phyloP scores from a whole-genome alignment of 805 yeast species.

The Teunomyces panamensis region DNA sequence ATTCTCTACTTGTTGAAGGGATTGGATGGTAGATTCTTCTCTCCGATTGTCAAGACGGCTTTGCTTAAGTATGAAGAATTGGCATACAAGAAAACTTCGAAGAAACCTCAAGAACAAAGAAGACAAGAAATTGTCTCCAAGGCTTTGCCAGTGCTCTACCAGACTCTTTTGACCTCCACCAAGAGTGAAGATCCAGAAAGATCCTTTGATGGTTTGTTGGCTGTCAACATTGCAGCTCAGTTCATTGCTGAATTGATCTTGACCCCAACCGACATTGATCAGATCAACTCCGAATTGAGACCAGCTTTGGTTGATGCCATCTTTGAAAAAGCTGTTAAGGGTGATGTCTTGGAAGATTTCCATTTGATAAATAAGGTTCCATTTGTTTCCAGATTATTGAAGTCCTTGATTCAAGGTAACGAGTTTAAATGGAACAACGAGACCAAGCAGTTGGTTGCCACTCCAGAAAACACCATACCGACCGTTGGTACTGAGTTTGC shows the following conservation, averaged over 20 bases:
- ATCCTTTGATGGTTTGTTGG: slow-evolving; percentile 48
- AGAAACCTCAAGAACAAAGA: slow-evolving; percentile 79
- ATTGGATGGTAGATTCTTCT: slow-evolving; percentile 75
- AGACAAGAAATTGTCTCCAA: slow-evolving; percentile 62
- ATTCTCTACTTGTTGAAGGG: slow-evolving; percentile 78
- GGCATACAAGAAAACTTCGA: slow-evolving; percentile 63
- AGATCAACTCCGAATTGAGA: slow-evolving; percentile 37
- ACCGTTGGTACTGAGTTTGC: slow-evolving; percentile 61
- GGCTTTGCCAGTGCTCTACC: slow-evolving; percentile 65
- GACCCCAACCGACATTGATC: slow-evolving; percentile 47
- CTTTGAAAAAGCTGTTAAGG: slow-evolving; percentile 53
- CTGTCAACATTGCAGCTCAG: slow-evolving; percentile 81
- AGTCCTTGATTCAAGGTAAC: slow-evolving; percentile 79
- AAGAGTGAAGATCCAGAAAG: slow-evolving; percentile 32
- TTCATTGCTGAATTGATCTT: slow-evolving; percentile 72
- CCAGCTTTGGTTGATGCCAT: slow-evolving; percentile 54
- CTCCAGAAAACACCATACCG: slow-evolving; percentile 40
- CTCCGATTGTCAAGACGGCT: slow-evolving; percentile 62
- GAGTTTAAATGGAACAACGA: slow-evolving; percentile 65
- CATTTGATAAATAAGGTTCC: slow-evolving; percentile 68
- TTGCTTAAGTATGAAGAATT: slow-evolving; percentile 58
- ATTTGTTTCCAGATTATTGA: slow-evolving; percentile 69
- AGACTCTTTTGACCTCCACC: slow-evolving; percentile 40
- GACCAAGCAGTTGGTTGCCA: slow-evolving; percentile 44
- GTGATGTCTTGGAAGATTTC: slow-evolving; percentile 62